These are phyloP conservation scores for Cryptosporidium sp. DNA, from an alignment of 169 alveolate species.

Conservation along the genomic window DNA sequence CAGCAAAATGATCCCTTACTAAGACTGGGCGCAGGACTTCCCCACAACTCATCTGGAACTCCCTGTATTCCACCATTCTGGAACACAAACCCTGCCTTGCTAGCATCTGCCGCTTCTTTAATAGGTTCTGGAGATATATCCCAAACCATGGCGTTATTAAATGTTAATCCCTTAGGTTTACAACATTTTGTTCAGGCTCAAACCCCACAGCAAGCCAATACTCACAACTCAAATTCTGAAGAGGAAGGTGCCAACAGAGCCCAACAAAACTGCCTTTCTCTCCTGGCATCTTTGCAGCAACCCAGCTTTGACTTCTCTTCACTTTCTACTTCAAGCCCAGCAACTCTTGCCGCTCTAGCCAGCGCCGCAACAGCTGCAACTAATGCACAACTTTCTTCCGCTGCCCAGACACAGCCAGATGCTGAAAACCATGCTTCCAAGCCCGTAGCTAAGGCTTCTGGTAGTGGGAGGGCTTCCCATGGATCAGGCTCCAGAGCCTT, in stretches of 20 bases:
- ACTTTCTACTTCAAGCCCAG: constrained; percentile 52
- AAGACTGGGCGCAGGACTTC: neutral
- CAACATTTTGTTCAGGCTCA: constrained; percentile 39
- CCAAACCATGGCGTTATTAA: constrained; percentile 40
- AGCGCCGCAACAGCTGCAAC: constrained; percentile 42
- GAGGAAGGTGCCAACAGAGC: constrained; percentile 23
- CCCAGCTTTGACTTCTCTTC: constrained; percentile 36
- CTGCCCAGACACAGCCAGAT: constrained; percentile 15
- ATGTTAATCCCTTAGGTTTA: constrained; percentile 5
- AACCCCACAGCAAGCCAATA: neutral
- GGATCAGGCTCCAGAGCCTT: constrained; percentile 36
- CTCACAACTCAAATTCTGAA: constrained; percentile 4
- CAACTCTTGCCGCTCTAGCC: constrained; percentile 49
- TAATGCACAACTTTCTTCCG: constrained; percentile 10
- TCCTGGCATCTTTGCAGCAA: constrained; percentile 51
- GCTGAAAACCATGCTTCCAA: neutral
- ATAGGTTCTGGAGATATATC: constrained; percentile 38
- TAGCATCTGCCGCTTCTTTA: constrained; percentile 49
- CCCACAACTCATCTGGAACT: constrained; percentile 6
- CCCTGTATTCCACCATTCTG: constrained; percentile 32
- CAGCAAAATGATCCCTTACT: constrained; percentile 28
- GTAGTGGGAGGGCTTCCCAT: neutral
- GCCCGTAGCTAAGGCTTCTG: neutral
- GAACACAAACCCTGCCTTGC: constrained; percentile 34
- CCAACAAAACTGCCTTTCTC: constrained; percentile 52